Base-by-base conservation (phyloP, 148 eudicot species). In the Rhododendron griersonianum region DNA sequence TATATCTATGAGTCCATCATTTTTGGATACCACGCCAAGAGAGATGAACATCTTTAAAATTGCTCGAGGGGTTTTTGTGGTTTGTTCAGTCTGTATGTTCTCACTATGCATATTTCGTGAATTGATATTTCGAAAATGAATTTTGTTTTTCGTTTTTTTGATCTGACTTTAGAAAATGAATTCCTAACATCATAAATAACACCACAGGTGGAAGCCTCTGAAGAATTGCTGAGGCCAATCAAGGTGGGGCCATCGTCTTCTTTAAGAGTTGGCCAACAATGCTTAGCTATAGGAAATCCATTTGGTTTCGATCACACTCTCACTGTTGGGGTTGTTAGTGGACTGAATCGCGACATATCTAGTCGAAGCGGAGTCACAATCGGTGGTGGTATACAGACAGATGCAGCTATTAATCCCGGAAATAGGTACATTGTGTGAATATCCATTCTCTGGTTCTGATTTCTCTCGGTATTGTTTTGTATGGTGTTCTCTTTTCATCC, bases 221-320 rank as follows among this genome's bases (percentile, higher is more conserved):
- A 88, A 89, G 96, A 94, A 85, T 89, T 98, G 80, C 87, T 98
- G 86, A 93, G 91, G 89, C 98, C 99, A 16, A 91, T 98, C 28
- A 92, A 93, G 79, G 96, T 94, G 83, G 99, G 99, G 19, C 83
- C 88, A 45, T 98, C 98, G 15, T 93, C 96, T 78, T 91, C 91
- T 78, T 87, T 98, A 80, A 98, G 86, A 90, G 99, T 98, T 87
- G 99, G 99, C 75, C 99, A 98, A 83, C 98, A 95, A 86, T 98
- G 98, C 87, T 89, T 98, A 85, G 99, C 99, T 51, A 98, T 98
- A 80, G 99, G 99, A 86, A 98, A 98, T 88, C 99, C 99, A 75
- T 98, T 98, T 91, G 99, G 99, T 80, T 98, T 98, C 79, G 99
- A 98, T 89, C 99, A 98, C 91, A 98, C 99, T 81, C 99, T 98